Conservation (phyloP, 2,329 filamentous ascomycete species). For the Aureobasidium sp. region DNA sequence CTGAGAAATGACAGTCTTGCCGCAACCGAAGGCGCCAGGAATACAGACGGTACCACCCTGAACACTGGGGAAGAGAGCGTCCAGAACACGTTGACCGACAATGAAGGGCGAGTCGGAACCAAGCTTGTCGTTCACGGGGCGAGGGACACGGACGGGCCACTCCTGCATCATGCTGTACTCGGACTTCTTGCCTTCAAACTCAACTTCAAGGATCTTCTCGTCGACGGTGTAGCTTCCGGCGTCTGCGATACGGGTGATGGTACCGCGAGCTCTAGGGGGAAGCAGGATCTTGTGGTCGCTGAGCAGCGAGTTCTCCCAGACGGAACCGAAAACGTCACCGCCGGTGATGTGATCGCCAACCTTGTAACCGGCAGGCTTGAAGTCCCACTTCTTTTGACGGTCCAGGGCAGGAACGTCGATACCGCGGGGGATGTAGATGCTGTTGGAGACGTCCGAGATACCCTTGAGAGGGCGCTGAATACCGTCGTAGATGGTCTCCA, state of each 20-base stretch:
- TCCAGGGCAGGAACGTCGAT: constrained; percentile 82
- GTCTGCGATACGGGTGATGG: constrained; percentile 80
- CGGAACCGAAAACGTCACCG: constrained; percentile 89
- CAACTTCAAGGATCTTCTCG: constrained; percentile 88
- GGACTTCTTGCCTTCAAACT: constrained; percentile 93
- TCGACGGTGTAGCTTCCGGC: constrained; percentile 92
- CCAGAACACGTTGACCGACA: constrained; percentile 92
- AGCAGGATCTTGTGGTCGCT: constrained; percentile 89
- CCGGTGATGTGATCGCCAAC: constrained; percentile 95
- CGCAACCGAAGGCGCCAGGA: constrained; percentile 95
- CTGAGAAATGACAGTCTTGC: constrained; percentile 98
- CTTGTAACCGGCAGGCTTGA: constrained; percentile 73
- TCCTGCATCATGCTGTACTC: constrained; percentile 97
- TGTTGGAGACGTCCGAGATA: constrained; percentile 69
- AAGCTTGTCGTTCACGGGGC: constrained; percentile 86
- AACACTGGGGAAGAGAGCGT: constrained; percentile 92
- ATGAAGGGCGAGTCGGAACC: constrained; percentile 85
- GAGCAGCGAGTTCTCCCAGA: constrained; percentile 94
- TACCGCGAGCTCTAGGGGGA: constrained; percentile 81
- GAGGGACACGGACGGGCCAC: constrained; percentile 94
- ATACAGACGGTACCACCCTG: constrained; percentile 97
- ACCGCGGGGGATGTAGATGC: constrained; percentile 97
- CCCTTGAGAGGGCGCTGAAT: constrained; percentile 90
- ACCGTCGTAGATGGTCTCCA: constrained; percentile 99
- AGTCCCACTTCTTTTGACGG: constrained; percentile 92